phyloP scores from a whole-genome alignment of 805 yeast species.

The Ogataea glucozyma region DNA sequence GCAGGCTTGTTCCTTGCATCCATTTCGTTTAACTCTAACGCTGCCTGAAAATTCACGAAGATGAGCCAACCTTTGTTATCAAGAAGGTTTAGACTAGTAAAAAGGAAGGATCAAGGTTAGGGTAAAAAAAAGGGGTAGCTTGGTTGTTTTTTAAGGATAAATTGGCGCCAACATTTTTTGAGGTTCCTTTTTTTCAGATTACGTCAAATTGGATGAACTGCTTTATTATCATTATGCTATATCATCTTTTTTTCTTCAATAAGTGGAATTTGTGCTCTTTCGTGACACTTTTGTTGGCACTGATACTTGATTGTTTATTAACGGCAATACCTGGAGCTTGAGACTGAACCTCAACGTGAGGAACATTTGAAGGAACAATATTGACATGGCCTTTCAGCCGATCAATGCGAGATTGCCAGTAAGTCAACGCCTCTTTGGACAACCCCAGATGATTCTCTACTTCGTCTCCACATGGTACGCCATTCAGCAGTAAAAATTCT shows the following conservation, averaged over 20 bases:
- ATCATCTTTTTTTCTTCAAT: conserved; percentile 27
- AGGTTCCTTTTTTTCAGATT: conserved; percentile 6
- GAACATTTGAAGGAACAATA: too few relatives aligned
- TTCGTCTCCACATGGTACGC: conserved; percentile 45
- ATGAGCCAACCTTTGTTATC: too few relatives aligned
- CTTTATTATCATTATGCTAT: conserved; percentile 2
- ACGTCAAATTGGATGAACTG: too few relatives aligned
- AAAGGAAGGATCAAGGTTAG: too few relatives aligned
- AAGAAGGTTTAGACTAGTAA: too few relatives aligned
- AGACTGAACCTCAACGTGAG: too few relatives aligned
- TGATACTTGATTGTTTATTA: neutral
- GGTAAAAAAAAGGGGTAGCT: too few relatives aligned
- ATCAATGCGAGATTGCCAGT: conserved; percentile 52
- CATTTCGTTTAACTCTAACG: too few relatives aligned
- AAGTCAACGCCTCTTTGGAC: conserved; percentile 47
- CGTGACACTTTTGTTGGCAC: conserved; percentile 4
- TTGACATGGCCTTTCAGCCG: conserved; percentile 26
- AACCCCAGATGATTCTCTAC: conserved; percentile 39
- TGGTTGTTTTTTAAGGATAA: too few relatives aligned
- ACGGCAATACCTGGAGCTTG: neutral
- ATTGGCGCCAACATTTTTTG: too few relatives aligned
- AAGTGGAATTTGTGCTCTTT: conserved; percentile 27
- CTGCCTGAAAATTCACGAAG: too few relatives aligned
- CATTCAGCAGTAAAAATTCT: conserved; percentile 59
- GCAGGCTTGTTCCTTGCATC: neutral